These are phyloP conservation scores for Anisodus tanguticus DNA, from an alignment of 257 asterid species.

Conservation along the genomic window DNA sequence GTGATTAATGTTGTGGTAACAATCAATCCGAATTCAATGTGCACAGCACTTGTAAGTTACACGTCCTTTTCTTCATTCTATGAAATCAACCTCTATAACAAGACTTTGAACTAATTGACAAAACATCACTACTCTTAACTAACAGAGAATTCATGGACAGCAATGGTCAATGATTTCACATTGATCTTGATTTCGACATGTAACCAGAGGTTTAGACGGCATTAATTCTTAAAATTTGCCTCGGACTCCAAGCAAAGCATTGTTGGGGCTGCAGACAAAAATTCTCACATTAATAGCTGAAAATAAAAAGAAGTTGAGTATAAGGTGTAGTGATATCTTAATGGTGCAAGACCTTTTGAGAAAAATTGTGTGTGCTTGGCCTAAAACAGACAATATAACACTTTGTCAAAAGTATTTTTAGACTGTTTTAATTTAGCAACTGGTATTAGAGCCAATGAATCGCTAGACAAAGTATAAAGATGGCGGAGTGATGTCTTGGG, in stretches of 20 bases:
- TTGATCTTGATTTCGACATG: conserved; percentile 8
- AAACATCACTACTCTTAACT: conserved; percentile 15
- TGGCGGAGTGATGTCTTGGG: too few relatives aligned
- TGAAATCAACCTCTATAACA: not conserved
- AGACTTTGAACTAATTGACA: not conserved
- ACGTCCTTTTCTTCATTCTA: conserved; percentile 5
- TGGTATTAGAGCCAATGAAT: too few relatives aligned
- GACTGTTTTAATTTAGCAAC: too few relatives aligned
- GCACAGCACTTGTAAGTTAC: not conserved
- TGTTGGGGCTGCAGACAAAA: not conserved
- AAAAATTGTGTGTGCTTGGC: too few relatives aligned
- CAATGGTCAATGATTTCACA: not conserved
- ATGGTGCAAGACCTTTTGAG: too few relatives aligned
- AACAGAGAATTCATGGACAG: not conserved
- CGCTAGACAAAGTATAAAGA: too few relatives aligned
- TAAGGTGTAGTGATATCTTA: too few relatives aligned
- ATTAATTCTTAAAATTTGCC: not conserved
- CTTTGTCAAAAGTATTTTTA: too few relatives aligned
- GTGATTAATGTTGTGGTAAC: conserved; percentile 9
- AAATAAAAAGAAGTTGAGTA: not conserved
- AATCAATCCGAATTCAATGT: not conserved
- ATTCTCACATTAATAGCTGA: not conserved
- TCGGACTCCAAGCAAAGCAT: not conserved
- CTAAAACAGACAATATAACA: too few relatives aligned
- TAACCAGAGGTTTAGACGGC: not conserved